Conservation (phyloP, 2,329 filamentous ascomycete genomes). For the Xylaria arbuscula region DNA sequence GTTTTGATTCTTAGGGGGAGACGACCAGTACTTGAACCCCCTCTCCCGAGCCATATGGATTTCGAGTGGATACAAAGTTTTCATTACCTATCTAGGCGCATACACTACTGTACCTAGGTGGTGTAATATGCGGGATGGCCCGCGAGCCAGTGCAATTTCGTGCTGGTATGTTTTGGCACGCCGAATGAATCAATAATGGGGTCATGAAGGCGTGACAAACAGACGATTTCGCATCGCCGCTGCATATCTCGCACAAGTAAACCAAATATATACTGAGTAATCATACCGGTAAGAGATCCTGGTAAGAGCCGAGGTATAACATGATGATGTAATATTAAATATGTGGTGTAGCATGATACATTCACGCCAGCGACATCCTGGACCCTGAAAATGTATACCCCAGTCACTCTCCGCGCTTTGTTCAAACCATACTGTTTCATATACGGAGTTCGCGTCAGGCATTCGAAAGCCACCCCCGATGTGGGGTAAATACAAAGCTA, state of each 20-base stretch:
- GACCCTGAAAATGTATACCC: too few species aligned
- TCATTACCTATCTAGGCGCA: too few species aligned
- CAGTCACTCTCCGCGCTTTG: not conserved
- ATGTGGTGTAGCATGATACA: too few species aligned
- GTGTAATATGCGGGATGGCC: slow-evolving; percentile 7
- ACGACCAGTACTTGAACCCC: too few species aligned
- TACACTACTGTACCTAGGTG: not conserved
- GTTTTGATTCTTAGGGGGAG: too few species aligned
- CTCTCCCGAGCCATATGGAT: too few species aligned
- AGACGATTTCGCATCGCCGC: not conserved
- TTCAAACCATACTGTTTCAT: not conserved
- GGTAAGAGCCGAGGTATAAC: not conserved
- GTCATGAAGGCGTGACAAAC: not conserved
- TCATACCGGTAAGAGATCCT: not conserved
- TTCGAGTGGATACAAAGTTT: too few species aligned
- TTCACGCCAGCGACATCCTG: too few species aligned
- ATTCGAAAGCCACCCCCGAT: not conserved
- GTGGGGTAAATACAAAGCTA: not conserved
- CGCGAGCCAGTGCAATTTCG: not conserved
- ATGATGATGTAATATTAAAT: not conserved
- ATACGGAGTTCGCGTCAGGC: not conserved
- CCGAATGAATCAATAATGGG: not conserved
- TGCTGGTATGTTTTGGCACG: not conserved
- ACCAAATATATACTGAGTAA: too few species aligned
- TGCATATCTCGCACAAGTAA: not conserved